Base-by-base conservation (phyloP, 257 asterid genomes). In the Thymus mandschuricus region DNA sequence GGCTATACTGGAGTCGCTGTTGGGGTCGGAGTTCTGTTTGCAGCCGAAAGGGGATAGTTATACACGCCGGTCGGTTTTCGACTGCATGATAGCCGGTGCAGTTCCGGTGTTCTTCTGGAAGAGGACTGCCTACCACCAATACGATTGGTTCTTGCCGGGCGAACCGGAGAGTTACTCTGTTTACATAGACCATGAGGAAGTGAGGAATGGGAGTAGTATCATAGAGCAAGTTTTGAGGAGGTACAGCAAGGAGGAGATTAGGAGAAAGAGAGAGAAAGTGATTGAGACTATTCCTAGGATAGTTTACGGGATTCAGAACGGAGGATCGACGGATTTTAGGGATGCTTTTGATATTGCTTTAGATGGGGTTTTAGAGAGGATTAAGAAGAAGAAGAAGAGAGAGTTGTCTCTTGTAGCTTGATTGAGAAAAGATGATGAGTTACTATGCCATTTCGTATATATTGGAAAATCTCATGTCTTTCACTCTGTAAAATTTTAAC, bases 61-160 rank as follows among this genome's bases (percentile, higher is more conserved):
- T 41, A 84, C 89, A 0, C 72, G 89, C 41, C 73, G 79, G 67
- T 77, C 89, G 68, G 69, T 75, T 60, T 81, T 84, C 29, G 89
- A 84, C 43, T 84, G 89, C 48, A 81, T 84, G 89, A 40, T 84
- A 64, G 85, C 83, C 50, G 89, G 89, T 72, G 79, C 89, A 10
- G 78, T 84, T 13, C 89, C 86, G 34, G 86, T 84, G 3, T 80
- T 82, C 6, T 85, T 84, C 66, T 81, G 85, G 86, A 75, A 78
- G n/a, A 30, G 74, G 46, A 83, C 81, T n/a, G 78, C 78, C 3
- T 75, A 80, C 65, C 73, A 68, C 0, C 85, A 83, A 62, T 83
- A 80, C 29, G 62, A 60, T 68, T 78, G 85, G 85, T 80, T 80
- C 68, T 74, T 83, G 76, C 81, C 82, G 46, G 83, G 59, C 15